Evolutionary conservation across 2,329 filamentous ascomycete genomes (phyloP).

Genomic region (Elsinoe arachidis): DNA sequence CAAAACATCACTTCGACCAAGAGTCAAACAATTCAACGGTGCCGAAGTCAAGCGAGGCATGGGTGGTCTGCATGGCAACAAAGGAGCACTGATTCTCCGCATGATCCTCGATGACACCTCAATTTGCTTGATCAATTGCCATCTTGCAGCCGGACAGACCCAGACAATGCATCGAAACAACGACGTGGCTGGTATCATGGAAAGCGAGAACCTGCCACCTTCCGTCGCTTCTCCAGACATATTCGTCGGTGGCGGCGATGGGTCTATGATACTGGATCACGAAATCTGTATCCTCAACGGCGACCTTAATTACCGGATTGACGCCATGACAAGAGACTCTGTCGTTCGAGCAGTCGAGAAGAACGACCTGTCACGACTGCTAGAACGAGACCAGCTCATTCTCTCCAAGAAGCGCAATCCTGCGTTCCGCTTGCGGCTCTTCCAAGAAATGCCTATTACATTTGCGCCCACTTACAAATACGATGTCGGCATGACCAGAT

Average conservation of each 20-base stretch:
- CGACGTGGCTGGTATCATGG: slow-evolving; percentile 82
- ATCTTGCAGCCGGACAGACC: slow-evolving; percentile 86
- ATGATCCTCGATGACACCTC: slow-evolving; percentile 91
- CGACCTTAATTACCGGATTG: slow-evolving; percentile 96
- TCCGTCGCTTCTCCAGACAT: slow-evolving; percentile 58
- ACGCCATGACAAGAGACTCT: slow-evolving; percentile 89
- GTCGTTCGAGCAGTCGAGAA: slow-evolving; percentile 78
- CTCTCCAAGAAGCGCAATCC: slow-evolving; percentile 84
- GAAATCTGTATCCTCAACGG: slow-evolving; percentile 96
- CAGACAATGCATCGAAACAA: slow-evolving; percentile 87
- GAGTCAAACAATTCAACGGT: slow-evolving; percentile 67
- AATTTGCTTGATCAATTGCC: slow-evolving; percentile 93
- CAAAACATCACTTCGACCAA: slow-evolving; percentile 64
- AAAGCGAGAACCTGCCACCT: slow-evolving; percentile 63
- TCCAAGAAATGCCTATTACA: slow-evolving; percentile 81
- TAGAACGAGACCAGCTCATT: slow-evolving; percentile 88
- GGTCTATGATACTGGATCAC: slow-evolving; percentile 88
- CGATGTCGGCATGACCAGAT: slow-evolving; percentile 87
- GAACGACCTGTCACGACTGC: slow-evolving; percentile 72
- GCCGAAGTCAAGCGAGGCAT: slow-evolving; percentile 92
- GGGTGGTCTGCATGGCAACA: slow-evolving; percentile 92
- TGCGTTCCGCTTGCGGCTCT: slow-evolving; percentile 76
- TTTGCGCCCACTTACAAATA: slow-evolving; percentile 99
- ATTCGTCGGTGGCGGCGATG: slow-evolving; percentile 87
- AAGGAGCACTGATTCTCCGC: slow-evolving; percentile 85